Conservation (phyloP, 2,329 filamentous ascomycete genomes). For the Aspergillus udagawae region DNA sequence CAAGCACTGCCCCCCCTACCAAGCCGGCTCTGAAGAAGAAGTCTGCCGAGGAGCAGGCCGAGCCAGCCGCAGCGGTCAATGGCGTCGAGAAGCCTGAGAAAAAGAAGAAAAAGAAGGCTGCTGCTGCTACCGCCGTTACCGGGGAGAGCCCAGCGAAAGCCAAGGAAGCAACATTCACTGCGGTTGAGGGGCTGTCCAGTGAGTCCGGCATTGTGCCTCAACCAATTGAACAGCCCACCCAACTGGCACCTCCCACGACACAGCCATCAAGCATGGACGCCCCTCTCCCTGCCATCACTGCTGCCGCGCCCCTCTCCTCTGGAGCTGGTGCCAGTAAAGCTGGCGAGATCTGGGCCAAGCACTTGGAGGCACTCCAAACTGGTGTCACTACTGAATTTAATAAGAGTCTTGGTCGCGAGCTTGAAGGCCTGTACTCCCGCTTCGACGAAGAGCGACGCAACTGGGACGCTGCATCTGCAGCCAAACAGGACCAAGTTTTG, state of each 20-base stretch:
- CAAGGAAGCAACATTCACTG: constrained; percentile 26
- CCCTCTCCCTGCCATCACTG: neutral
- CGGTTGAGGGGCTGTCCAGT: constrained; percentile 8
- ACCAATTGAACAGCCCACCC: constrained; percentile 8
- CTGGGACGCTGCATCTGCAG: constrained; percentile 58
- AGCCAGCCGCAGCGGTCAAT: constrained; percentile 18
- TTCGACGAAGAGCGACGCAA: constrained; percentile 67
- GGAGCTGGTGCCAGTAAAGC: constrained; percentile 36
- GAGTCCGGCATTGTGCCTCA: constrained; percentile 7
- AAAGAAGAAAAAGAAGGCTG: constrained; percentile 63
- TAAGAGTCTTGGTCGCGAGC: constrained; percentile 45
- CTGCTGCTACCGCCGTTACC: constrained; percentile 20
- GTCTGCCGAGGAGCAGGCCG: constrained; percentile 31
- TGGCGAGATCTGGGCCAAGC: constrained; percentile 56
- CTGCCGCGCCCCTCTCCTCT: constrained; percentile 6
- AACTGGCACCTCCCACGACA: constrained; percentile 6
- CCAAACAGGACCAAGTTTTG: constrained; percentile 67
- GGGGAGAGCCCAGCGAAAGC: constrained; percentile 48
- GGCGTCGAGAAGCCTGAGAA: constrained; percentile 60
- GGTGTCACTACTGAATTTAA: constrained; percentile 48
- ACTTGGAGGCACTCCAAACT: constrained; percentile 55
- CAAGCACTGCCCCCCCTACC: constrained; percentile 33
- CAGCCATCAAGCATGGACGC: constrained; percentile 6
- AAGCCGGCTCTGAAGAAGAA: constrained; percentile 43
- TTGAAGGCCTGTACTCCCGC: constrained; percentile 55